Percentiles rank a stretch among this genome's conserved stretches.
phyloP scores from a whole-genome alignment of 352 stramenopile genomes.

The Achlya hypogyna region DNA sequence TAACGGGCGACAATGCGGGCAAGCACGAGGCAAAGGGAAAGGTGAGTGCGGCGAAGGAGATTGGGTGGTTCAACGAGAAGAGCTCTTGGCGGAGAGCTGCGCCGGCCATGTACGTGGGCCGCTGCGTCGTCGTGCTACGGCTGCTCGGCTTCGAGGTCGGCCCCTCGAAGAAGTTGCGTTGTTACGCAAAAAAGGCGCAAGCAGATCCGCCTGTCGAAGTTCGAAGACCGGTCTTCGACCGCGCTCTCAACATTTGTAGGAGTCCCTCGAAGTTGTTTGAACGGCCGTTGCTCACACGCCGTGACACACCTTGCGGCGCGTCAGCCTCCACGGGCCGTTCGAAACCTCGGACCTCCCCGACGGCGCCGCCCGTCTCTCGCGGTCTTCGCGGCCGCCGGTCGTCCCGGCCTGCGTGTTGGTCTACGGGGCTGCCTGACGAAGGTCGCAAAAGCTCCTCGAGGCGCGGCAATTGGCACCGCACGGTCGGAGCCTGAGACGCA shows the following conservation, averaged over 20 bases:
- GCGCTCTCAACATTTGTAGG: background rate
- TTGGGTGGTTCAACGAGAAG: background rate
- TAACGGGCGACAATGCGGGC: background rate
- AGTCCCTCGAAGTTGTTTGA: background rate
- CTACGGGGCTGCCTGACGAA: no score
- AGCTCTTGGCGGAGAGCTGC: background rate
- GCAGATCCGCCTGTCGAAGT: background rate
- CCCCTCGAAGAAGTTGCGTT: background rate
- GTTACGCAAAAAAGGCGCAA: background rate
- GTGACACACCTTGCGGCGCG: background rate
- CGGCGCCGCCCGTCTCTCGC: no score
- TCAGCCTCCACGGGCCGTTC: background rate
- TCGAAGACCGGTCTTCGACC: background rate
- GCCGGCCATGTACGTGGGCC: background rate
- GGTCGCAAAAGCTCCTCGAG: no score
- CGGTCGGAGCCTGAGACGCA: no score
- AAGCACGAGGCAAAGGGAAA: background rate
- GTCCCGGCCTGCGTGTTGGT: no score
- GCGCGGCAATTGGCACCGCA: no score
- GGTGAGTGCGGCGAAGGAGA: background rate
- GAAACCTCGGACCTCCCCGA: no score
- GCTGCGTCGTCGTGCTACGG: background rate
- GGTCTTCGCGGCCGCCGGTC: no score
- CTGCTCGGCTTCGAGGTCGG: background rate
- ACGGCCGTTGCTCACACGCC: background rate